phyloP scores from a whole-genome alignment of 1,284 basidiomycete genomes.

The Cryptococcus neoformans region DNA sequence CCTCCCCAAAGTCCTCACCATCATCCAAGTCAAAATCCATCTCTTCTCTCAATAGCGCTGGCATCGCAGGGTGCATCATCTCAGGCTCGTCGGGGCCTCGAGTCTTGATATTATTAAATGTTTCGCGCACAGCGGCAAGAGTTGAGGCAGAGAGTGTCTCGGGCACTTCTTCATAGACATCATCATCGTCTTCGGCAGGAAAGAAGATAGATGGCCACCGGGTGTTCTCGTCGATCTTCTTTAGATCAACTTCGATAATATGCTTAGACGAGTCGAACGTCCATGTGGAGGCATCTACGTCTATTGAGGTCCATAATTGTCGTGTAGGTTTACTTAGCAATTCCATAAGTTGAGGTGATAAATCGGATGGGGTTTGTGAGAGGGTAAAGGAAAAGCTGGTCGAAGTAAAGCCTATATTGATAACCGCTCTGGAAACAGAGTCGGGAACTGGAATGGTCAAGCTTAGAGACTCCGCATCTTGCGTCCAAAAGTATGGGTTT shows the following conservation, averaged over 20 bases:
- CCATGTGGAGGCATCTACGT: conserved; percentile 72
- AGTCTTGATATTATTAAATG: conserved; percentile 29
- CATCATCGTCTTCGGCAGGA: conserved; percentile 26
- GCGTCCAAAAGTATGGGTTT: conserved; percentile 84
- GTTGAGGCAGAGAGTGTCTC: conserved; percentile 87
- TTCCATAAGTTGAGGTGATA: conserved; percentile 56
- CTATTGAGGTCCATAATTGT: conserved; percentile 71
- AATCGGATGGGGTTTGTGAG: conserved; percentile 49
- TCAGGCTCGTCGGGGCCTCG: conserved; percentile 24
- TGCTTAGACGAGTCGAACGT: conserved; percentile 74
- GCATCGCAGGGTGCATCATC: conserved; percentile 36
- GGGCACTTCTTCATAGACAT: conserved; percentile 64
- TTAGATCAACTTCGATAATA: conserved; percentile 74
- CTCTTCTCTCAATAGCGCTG: conserved; percentile 46
- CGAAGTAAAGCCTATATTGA: conserved; percentile 65
- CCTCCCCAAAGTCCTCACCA: conserved; percentile 54
- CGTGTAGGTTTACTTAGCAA: conserved; percentile 56
- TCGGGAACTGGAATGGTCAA: conserved; percentile 77
- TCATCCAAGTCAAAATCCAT: conserved; percentile 48
- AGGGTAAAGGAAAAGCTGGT: conserved; percentile 62
- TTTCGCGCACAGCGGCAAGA: conserved; percentile 70
- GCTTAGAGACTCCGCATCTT: conserved; percentile 75
- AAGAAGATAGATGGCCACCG: conserved; percentile 82
- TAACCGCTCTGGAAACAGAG: conserved; percentile 60
- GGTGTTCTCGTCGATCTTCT: conserved; percentile 73